Evolutionary conservation across 1,139 yeast species (phyloP).

Genomic region (Debaryomyces sp.): DNA sequence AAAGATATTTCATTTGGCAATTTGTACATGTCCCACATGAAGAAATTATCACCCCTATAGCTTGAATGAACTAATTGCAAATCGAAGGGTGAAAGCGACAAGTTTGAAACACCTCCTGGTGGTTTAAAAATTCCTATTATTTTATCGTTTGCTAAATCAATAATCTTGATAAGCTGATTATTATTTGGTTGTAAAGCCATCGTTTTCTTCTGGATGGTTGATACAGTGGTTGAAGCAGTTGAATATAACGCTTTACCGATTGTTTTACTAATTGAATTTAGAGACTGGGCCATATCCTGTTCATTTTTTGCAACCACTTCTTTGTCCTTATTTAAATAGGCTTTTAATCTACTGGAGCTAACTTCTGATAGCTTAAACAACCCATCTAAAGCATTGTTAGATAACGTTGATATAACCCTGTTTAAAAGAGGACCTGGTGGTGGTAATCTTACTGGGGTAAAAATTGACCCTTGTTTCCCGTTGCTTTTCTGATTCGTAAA

Average conservation of each 20-base stretch:
- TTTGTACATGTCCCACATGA: conserved; percentile 65
- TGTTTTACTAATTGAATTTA: conserved; percentile 35
- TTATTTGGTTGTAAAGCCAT: conserved; percentile 26
- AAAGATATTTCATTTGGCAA: conserved; percentile 54
- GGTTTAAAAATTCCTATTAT: conserved; percentile 58
- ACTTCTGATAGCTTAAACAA: conserved; percentile 51
- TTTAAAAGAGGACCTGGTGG: conserved; percentile 47
- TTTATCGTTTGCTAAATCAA: conserved; percentile 49
- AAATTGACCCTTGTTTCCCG: conserved; percentile 12
- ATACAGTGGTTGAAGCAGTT: conserved; percentile 38
- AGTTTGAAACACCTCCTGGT: conserved; percentile 62
- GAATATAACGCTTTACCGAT: conserved; percentile 37
- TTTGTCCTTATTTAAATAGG: conserved; percentile 31
- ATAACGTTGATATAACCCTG: conserved; percentile 49
- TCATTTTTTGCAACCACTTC: conserved; percentile 13
- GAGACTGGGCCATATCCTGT: conserved; percentile 21
- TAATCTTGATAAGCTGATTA: conserved; percentile 42
- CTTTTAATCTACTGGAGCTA: conserved; percentile 45
- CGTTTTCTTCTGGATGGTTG: conserved; percentile 33
- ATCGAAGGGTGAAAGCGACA: conserved; percentile 68
- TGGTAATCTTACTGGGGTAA: conserved; percentile 52
- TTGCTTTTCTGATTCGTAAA: conserved; percentile 6
- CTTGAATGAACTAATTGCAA: conserved; percentile 59
- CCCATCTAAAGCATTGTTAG: conserved; percentile 59
- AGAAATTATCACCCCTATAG: conserved; percentile 62